Percentiles rank a stretch among this genome's conserved stretches.
Conservation (phyloP, 2,329 filamentous ascomycete species). For the Colletotrichum limetticola region DNA sequence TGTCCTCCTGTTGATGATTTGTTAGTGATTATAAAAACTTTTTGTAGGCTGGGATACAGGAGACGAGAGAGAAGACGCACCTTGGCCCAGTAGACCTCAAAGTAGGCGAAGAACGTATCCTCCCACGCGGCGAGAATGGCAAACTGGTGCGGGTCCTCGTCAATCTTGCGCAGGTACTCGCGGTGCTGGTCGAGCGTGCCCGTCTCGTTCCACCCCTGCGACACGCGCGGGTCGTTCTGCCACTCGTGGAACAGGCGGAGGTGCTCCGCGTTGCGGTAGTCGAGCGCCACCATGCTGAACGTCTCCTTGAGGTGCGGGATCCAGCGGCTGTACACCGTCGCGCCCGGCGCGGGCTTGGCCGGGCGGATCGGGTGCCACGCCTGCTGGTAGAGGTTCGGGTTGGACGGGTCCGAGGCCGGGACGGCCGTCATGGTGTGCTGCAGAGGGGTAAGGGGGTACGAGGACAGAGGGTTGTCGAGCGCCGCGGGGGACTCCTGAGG, state of each 20-base stretch:
- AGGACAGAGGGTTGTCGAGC: constrained; percentile 50
- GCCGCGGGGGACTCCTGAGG: constrained; percentile 55
- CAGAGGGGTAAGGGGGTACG: constrained; percentile 60
- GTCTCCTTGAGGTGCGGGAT: constrained; percentile 80
- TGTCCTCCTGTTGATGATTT: constrained; percentile 57
- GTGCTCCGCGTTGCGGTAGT: constrained; percentile 73
- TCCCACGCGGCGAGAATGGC: constrained; percentile 78
- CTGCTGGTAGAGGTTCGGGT: constrained; percentile 57
- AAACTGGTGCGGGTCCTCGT: constrained; percentile 78
- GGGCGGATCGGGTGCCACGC: constrained; percentile 77
- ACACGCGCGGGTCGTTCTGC: constrained; percentile 87
- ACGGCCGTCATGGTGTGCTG: constrained; percentile 55
- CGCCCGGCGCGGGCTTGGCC: constrained; percentile 76
- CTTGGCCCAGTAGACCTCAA: constrained; percentile 84
- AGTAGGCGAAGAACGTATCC: constrained; percentile 78
- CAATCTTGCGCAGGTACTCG: constrained; percentile 74
- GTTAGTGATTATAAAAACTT: background rate
- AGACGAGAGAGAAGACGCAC: constrained; percentile 46
- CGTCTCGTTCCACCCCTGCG: constrained; percentile 83
- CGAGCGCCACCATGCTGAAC: constrained; percentile 81
- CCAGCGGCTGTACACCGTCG: constrained; percentile 81
- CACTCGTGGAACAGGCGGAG: constrained; percentile 79
- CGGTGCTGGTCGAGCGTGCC: constrained; percentile 80
- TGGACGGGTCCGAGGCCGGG: constrained; percentile 52
- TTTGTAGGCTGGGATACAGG: too few species aligned